Percentiles rank a stretch among this genome's conserved stretches.
Conservation (phyloP, 768 basidiomycete genomes). For the Lactarius vividus region DNA sequence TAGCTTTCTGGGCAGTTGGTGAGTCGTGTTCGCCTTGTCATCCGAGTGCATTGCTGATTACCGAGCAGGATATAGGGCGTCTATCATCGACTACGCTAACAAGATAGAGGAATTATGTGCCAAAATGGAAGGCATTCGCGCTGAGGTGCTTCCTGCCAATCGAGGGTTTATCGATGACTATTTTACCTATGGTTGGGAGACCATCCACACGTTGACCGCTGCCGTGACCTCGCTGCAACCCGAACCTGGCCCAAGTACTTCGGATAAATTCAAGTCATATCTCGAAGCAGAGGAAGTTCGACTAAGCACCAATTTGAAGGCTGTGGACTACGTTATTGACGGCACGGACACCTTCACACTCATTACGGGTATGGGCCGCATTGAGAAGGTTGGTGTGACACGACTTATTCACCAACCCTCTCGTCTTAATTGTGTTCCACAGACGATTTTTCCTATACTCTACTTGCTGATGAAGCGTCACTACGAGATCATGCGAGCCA, state of each 20-base stretch:
- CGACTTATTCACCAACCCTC: background rate
- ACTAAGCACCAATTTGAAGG: constrained; percentile 30
- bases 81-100: constrained; percentile 20
- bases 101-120: constrained; percentile 19
- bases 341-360: constrained; percentile 33
- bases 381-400: constrained; percentile 31
- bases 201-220: constrained; percentile 7
- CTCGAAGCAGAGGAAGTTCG: constrained; percentile 31
- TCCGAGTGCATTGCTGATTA: background rate
- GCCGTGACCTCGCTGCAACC: constrained; percentile 2
- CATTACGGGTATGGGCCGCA: constrained; percentile 31
- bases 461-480: constrained; percentile 27
- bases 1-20: constrained; percentile 35
- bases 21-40: background rate
- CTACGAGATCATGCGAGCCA: constrained; percentile 26
- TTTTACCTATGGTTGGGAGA: background rate
- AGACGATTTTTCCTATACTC: constrained; percentile 25
- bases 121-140: constrained; percentile 20
- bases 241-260: background rate
- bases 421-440: background rate
- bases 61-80: constrained; percentile 13
- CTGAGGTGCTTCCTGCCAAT: constrained; percentile 17
- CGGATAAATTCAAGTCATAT: constrained; percentile 28
- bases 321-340: constrained; percentile 33
- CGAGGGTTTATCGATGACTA: background rate